Conservation (phyloP, 495 filamentous ascomycete genomes). For the Trichocladium uniseriatum region DNA sequence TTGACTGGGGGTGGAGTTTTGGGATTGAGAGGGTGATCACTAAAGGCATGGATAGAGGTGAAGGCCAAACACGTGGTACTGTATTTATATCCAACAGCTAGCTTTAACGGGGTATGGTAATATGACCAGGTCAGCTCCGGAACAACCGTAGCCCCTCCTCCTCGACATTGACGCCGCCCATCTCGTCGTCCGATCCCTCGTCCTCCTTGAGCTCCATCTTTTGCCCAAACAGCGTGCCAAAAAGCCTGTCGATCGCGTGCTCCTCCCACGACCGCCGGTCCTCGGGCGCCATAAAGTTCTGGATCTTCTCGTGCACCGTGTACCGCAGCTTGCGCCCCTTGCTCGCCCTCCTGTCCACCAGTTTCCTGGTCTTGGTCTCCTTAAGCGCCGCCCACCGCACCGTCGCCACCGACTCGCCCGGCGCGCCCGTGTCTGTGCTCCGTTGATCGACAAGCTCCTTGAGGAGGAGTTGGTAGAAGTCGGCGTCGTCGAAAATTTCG, state of each 20-base stretch:
- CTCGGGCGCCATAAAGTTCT: slow-evolving; percentile 96
- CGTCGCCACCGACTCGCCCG: slow-evolving; percentile 36
- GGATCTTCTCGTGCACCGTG: slow-evolving; percentile 89
- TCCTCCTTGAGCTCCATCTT: slow-evolving; percentile 66
- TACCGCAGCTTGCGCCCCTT: slow-evolving; percentile 91
- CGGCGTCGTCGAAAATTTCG: slow-evolving; percentile 77
- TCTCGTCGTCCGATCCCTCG: slow-evolving; percentile 43
- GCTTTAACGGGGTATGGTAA: too few species aligned
- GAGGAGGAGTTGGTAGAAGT: slow-evolving; percentile 85
- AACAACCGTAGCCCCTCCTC: slow-evolving; percentile 72
- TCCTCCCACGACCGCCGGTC: slow-evolving; percentile 69
- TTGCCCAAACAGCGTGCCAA: slow-evolving; percentile 78
- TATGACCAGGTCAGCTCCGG: slow-evolving; percentile 33
- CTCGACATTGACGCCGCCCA: slow-evolving; percentile 47
- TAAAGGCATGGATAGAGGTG: not conserved
- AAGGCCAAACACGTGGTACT: not conserved
- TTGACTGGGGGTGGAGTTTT: slow-evolving; percentile 10
- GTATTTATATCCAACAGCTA: not conserved
- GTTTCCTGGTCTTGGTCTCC: slow-evolving; percentile 71
- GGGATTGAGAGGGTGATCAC: not conserved
- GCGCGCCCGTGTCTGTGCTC: slow-evolving; percentile 47
- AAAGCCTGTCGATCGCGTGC: slow-evolving; percentile 74
- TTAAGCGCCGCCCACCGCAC: slow-evolving; percentile 56
- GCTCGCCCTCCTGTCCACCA: slow-evolving; percentile 86
- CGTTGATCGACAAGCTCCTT: slow-evolving; percentile 88